Evolutionary conservation across 116 monocot species (phyloP), one percentile per base, ranked within the genome.

Genomic region (Zostera marina): DNA sequence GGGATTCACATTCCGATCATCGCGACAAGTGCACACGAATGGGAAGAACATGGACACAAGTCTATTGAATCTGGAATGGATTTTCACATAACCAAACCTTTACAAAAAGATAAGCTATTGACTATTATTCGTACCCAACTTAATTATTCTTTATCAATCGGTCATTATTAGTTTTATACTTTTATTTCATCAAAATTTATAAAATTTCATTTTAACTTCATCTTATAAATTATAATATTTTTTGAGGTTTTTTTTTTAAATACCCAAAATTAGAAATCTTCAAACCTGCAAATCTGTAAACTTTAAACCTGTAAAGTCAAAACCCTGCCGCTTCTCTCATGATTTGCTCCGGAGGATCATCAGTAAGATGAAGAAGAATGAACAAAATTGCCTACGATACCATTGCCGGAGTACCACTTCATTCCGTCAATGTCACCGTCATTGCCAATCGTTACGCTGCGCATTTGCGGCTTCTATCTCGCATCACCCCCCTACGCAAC

Each of bases 1-100:
- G 88, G 70, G 0, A 7, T 77, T 14, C 84, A 68, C 54, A 71
- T 88, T 23, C 88, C 85, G 8, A 82, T 88, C n/a, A 70, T 94
- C 45, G 88, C 88, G 49, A 56, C 84, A 8, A 76, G 73, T 8
- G 81, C 77, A 15, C 75, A 94, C 60, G 61, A 74, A 26, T 46
- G 62, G 14, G 22, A 13, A 0, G 88, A 88, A 8, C 60, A 85
- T 46, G 58, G 24, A 41, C 51, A 65, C 9, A 84, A 77, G 55
- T 59, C 63, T 5, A 42, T 55, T 42, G 43, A 53, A 9, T 52
- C 72, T 8, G 85, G 94, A 39, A 88, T 94, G 85, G 80, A 94
- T 66, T 67, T 62, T 44, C 73, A 88, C 25, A 61, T 94, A 56
- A 63, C 66, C n/a, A 94, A 94, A 54, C 84, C 88, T 7, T 44